A percentile compares a stretch with the other conserved stretches of the same genome.
phyloP scores from a whole-genome alignment of 352 stramenopile species.

The Pythium insidiosum region DNA sequence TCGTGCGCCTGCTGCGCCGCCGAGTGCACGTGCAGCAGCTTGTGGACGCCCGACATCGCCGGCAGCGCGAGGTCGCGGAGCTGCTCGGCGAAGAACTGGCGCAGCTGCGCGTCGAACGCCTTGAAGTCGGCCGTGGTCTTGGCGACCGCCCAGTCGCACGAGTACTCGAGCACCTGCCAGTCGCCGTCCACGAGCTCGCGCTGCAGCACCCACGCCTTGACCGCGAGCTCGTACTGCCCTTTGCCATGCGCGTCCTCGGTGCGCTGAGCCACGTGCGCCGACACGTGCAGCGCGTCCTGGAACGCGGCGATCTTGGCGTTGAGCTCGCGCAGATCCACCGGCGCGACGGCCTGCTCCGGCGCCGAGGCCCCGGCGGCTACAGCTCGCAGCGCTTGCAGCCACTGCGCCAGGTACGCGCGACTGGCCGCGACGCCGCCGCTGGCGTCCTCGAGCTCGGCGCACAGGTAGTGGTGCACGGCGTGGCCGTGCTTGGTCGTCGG shows the following conservation, averaged over 20 bases:
- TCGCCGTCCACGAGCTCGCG: conserved; percentile 30
- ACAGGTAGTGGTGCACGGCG: conserved; percentile 39
- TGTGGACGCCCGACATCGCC: conserved; percentile 15
- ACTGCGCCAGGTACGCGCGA: conserved; percentile 36
- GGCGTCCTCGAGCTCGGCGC: conserved; percentile 25
- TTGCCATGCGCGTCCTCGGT: conserved; percentile 14
- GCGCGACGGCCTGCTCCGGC: neutral
- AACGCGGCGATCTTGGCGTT: conserved; percentile 29
- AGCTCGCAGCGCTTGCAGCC: conserved; percentile 32
- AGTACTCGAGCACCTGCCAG: conserved; percentile 67
- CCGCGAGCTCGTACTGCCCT: conserved; percentile 36
- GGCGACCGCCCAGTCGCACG: conserved; percentile 35
- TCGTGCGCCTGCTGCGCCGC: conserved; percentile 19
- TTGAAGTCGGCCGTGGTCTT: conserved; percentile 39
- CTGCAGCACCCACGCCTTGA: conserved; percentile 55
- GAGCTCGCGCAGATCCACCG: conserved; percentile 28
- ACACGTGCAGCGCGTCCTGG: conserved; percentile 45
- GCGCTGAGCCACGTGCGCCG: conserved; percentile 26
- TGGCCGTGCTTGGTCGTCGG: conserved; percentile 3
- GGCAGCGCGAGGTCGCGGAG: conserved; percentile 48
- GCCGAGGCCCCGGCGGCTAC: conserved; percentile 1
- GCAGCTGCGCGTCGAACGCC: conserved; percentile 44
- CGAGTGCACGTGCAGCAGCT: conserved; percentile 18
- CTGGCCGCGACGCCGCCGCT: conserved; percentile 17
- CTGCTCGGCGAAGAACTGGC: conserved; percentile 27